phyloP scores from a whole-genome alignment of 148 eudicot species.

The Gaultheria prostrata region DNA sequence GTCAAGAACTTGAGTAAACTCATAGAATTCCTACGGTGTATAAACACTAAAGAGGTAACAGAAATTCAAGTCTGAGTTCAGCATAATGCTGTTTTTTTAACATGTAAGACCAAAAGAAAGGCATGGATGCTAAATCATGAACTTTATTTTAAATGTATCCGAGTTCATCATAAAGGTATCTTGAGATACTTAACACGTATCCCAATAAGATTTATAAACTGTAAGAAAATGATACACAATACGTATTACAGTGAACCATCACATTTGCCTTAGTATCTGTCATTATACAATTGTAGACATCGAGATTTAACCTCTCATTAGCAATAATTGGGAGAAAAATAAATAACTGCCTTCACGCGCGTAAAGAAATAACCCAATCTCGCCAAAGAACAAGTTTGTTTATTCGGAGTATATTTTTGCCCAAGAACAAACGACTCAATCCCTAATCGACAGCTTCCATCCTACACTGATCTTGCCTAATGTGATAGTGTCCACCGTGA shows the following conservation, averaged over 20 bases:
- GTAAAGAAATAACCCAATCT: no score
- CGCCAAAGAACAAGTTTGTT: not conserved
- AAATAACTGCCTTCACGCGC: no score
- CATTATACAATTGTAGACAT: no score
- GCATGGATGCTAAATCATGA: not conserved
- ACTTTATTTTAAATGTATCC: constrained; percentile 37
- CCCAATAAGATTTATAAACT: no score
- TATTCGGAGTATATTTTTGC: not conserved
- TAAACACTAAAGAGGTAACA: constrained; percentile 4
- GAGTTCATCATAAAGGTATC: no score
- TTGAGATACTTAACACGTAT: no score
- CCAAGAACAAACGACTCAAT: not conserved
- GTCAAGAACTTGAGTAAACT: not conserved
- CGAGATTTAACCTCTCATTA: not conserved
- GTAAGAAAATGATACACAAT: no score
- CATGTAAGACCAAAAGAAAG: not conserved
- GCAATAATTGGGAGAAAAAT: not conserved
- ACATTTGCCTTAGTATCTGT: not conserved
- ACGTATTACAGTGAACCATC: not conserved
- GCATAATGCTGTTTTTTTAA: not conserved
- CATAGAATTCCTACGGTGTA: not conserved
- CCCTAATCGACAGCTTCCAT: not conserved
- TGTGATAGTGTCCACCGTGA: not conserved
- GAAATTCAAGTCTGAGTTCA: not conserved
- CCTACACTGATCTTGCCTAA: not conserved